Evolutionary conservation across 805 yeast species (phyloP), one percentile per base, ranked within the genome.

Genomic region (Lachancea dasiensis): DNA sequence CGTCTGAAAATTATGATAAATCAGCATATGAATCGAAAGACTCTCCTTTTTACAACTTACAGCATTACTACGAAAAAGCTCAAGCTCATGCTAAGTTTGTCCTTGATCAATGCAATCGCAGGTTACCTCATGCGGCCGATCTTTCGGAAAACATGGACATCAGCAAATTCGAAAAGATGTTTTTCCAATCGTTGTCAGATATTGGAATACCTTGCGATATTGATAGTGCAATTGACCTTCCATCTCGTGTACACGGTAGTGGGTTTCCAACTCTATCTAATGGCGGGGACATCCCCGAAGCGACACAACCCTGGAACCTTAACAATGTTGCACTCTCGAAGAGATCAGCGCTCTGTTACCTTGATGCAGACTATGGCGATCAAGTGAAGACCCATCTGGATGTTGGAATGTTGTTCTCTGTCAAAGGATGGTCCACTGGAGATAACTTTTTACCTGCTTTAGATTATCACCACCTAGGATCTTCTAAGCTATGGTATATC

Each of bases 31-130:
- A 64, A 36, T 45, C 61, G 1, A 70, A 67, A 40, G 59, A 62
- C 31, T 69, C 81, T 0, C 70, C 81, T 0, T 48, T 72, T 5
- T 77, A 75, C 58, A 73, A 71, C 21, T 57, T 81, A 42, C 64
- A 71, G 24, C 81, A 79, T 48, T 79, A 73, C 50, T 70, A 70
- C 56, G 81, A 76, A 34, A 75, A 74, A 43, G 76, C 78, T 40
- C 52, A 64, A 40, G 63, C 62, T 50, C 64, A 70, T 58, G 21
- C 44, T 62, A 62, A 53, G 61, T 63, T 41, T 5, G 40, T 50
- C 11, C 27, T 30, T 20, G 10, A 23, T 4, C 27, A 20, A 13
- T 29, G 43, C 21, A 20, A 25, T 10, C 15, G 21, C 2, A n/a
- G 36, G 20, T 45, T 51, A 21, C 44, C 52, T 8, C 41, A 44